A percentile compares a stretch with the other conserved stretches of the same genome.
Evolutionary conservation across 1,284 basidiomycete species (phyloP).

Genomic region (Cutaneotrichosporon spelunceum): DNA sequence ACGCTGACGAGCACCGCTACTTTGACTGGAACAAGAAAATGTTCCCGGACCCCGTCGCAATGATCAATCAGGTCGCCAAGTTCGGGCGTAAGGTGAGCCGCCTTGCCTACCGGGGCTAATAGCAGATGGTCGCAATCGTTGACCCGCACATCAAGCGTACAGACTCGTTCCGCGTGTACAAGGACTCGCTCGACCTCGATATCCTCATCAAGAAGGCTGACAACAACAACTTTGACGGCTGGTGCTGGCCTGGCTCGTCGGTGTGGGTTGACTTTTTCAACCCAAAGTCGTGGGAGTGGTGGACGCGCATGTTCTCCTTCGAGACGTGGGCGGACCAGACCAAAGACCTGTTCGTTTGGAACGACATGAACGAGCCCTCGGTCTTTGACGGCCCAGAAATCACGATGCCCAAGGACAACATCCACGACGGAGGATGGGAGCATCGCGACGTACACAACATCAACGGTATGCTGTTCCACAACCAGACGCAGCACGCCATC

Average conservation of each 20-base stretch:
- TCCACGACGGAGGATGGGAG: constrained; percentile 91
- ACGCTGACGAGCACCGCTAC: constrained; percentile 90
- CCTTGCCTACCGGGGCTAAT: neutral
- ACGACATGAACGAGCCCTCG: constrained; percentile 99
- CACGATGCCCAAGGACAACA: constrained; percentile 89
- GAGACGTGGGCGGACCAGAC: constrained; percentile 58
- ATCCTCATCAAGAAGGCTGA: constrained; percentile 80
- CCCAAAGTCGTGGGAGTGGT: constrained; percentile 85
- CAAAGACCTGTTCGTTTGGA: constrained; percentile 85
- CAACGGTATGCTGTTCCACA: constrained; percentile 59
- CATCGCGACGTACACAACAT: constrained; percentile 75
- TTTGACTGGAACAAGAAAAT: constrained; percentile 92
- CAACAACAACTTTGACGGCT: constrained; percentile 85
- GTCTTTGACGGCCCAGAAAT: constrained; percentile 99
- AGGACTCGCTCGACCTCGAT: constrained; percentile 73
- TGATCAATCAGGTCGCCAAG: constrained; percentile 84
- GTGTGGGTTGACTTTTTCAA: constrained; percentile 99
- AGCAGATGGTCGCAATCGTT: constrained; percentile 90
- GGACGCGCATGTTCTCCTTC: constrained; percentile 77
- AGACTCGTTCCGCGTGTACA: constrained; percentile 76
- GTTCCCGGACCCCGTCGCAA: constrained; percentile 91
- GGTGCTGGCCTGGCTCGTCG: constrained; percentile 96
- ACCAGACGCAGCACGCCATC: constrained; percentile 80
- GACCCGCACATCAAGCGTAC: constrained; percentile 94
- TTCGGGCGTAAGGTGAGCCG: constrained; percentile 72